Conservation (phyloP, 73 alveolate species). For the Uronychia setigera region DNA sequence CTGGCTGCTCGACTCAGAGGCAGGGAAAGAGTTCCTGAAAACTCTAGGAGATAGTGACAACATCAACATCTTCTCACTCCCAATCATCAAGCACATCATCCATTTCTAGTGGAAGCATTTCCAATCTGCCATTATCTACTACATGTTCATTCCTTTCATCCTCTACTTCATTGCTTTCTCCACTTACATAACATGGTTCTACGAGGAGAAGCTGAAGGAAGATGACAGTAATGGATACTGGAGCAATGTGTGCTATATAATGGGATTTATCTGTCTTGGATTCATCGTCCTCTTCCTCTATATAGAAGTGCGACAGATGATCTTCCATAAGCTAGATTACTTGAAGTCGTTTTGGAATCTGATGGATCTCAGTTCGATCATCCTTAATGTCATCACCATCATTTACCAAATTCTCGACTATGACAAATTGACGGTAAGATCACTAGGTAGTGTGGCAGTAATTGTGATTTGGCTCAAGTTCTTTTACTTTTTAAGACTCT, state of each 20-base stretch:
- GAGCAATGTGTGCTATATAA: background rate
- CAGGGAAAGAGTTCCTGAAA: slow-evolving; percentile 13
- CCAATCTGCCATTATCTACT: background rate
- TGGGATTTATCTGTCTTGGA: background rate
- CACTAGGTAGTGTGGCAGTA: slow-evolving; percentile 1
- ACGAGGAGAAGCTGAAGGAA: slow-evolving; percentile 5
- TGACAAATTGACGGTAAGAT: background rate
- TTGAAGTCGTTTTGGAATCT: slow-evolving; percentile 32
- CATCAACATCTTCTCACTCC: slow-evolving; percentile 10
- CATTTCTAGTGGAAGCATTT: slow-evolving; percentile 19
- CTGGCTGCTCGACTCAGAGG: slow-evolving; percentile 10
- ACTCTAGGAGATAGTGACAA: slow-evolving; percentile 17
- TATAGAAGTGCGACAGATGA: slow-evolving; percentile 6
- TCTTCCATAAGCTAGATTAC: slow-evolving; percentile 25
- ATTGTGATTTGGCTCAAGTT: slow-evolving; percentile 3
- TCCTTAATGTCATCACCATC: background rate
- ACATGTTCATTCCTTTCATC: slow-evolving; percentile 29
- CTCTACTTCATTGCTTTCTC: slow-evolving; percentile 14
- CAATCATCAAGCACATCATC: slow-evolving; percentile 16
- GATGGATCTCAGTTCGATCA: slow-evolving; percentile 3
- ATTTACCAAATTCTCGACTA: background rate
- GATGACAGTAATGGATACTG: slow-evolving; percentile 4
- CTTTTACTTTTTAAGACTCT: slow-evolving; percentile 26
- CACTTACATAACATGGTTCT: slow-evolving; percentile 11
- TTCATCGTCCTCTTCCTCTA: slow-evolving; percentile 8